Percentiles rank a stretch among this genome's conserved stretches.
Evolutionary conservation across 225 moss, liverwort and hornwort species (phyloP).

Genomic region (Marchantia polymorpha): DNA sequence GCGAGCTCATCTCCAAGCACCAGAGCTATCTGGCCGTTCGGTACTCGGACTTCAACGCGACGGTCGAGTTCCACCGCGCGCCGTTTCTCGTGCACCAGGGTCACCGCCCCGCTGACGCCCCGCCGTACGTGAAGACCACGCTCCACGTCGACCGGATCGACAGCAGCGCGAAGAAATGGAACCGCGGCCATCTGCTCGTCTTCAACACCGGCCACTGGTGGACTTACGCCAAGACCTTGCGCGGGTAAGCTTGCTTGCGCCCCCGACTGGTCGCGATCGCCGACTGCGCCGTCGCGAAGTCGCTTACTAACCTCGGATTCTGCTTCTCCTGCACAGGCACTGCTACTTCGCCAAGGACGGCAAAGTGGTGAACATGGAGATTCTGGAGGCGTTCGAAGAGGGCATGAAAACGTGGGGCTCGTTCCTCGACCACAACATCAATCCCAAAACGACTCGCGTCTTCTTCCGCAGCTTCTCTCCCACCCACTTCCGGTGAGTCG

Average conservation of each 20-base stretch:
- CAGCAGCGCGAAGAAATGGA: conserved; percentile 44
- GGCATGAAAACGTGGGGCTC: conserved; percentile 72
- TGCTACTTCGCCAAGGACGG: conserved; percentile 69
- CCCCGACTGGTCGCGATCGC: too few species aligned
- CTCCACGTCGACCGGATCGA: conserved; percentile 33
- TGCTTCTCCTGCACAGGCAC: background rate
- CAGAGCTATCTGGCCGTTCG: conserved; percentile 50
- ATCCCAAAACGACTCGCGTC: conserved; percentile 64
- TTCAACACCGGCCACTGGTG: conserved; percentile 99
- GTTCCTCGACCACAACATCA: conserved; percentile 68
- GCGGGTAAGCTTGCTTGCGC: conserved; percentile 7
- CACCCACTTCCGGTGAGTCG: conserved; percentile 47
- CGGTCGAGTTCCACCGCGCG: conserved; percentile 76
- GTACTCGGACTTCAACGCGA: conserved; percentile 62
- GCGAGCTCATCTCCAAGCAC: conserved; percentile 53
- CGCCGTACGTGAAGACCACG: conserved; percentile 9
- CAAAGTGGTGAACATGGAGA: conserved; percentile 67
- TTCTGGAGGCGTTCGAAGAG: conserved; percentile 63
- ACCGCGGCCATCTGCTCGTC: conserved; percentile 32
- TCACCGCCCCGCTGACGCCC: conserved; percentile 35
- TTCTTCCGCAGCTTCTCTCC: conserved; percentile 89
- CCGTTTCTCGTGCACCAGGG: conserved; percentile 65
- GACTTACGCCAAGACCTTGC: conserved; percentile 69
- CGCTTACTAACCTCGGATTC: background rate
- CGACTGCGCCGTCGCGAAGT: background rate